Conservation (phyloP, 2,329 filamentous ascomycete genomes). For the Cladophialophora immunda region DNA sequence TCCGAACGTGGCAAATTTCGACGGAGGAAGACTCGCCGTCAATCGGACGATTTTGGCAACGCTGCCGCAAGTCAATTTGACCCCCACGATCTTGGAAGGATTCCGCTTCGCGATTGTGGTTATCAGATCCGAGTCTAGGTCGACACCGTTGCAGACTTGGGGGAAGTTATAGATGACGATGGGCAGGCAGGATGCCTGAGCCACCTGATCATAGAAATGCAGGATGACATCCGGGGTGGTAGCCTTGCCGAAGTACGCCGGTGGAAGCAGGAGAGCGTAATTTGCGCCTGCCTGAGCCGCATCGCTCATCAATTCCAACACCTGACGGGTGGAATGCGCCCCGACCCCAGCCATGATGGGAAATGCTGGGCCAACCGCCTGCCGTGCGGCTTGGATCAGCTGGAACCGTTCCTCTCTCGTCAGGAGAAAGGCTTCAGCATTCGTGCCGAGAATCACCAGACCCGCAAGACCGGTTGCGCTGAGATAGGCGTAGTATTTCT, state of each 20-base stretch:
- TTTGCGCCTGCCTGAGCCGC: slow-evolving; percentile 68
- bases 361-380: slow-evolving; percentile 59
- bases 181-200: slow-evolving; percentile 60
- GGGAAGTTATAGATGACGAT: slow-evolving; percentile 75
- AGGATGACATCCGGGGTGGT: slow-evolving; percentile 65
- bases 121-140: slow-evolving; percentile 71
- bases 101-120: slow-evolving; percentile 58
- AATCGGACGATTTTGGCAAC: slow-evolving; percentile 68
- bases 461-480: slow-evolving; percentile 59
- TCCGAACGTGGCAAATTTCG: slow-evolving; percentile 72
- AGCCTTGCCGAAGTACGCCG: slow-evolving; percentile 70
- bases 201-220: slow-evolving; percentile 67
- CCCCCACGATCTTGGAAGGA: slow-evolving; percentile 64
- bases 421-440: slow-evolving; percentile 64
- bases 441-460: slow-evolving; percentile 63
- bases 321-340: slow-evolving; percentile 70
- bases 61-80: slow-evolving; percentile 71
- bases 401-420: slow-evolving; percentile 65
- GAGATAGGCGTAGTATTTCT: slow-evolving; percentile 61
- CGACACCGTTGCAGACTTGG: slow-evolving; percentile 71
- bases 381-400: slow-evolving; percentile 64
- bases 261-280: slow-evolving; percentile 68
- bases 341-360: slow-evolving; percentile 70
- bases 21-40: slow-evolving; percentile 58
- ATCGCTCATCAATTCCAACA: slow-evolving; percentile 66